phyloP scores from a whole-genome alignment of 257 asterid species.

The Jaltomata sinuosa region DNA sequence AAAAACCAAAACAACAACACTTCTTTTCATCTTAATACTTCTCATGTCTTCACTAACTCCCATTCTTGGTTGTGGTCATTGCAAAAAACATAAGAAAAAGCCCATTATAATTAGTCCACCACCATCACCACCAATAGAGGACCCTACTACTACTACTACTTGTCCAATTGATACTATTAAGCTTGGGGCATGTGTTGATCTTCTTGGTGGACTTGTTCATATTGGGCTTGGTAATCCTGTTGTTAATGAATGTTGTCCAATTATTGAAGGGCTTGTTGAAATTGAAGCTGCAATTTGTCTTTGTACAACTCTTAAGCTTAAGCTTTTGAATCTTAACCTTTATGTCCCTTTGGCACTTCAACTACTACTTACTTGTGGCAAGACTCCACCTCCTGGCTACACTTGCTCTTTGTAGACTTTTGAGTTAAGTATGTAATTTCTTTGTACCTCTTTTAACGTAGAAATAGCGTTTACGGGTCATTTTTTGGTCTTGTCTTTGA shows the following conservation, averaged over 20 bases:
- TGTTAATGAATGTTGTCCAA: conserved; percentile 61
- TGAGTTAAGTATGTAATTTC: background rate
- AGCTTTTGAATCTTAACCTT: conserved; percentile 49
- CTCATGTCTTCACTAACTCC: conserved; percentile 38
- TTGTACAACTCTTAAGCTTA: conserved; percentile 62
- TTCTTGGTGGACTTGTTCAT: conserved; percentile 63
- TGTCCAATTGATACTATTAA: conserved; percentile 74
- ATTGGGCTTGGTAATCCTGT: conserved; percentile 68
- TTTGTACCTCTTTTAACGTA: background rate
- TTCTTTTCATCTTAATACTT: conserved; percentile 46
- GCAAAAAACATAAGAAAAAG: conserved; percentile 19
- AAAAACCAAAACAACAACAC: conserved; percentile 4
- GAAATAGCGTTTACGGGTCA: background rate
- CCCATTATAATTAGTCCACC: conserved; percentile 9
- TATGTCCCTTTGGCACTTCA: conserved; percentile 74
- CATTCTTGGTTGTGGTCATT: conserved; percentile 37
- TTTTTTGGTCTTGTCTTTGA: background rate
- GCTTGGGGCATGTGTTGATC: conserved; percentile 78
- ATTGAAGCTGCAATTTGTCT: conserved; percentile 72
- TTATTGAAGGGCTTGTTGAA: conserved; percentile 57
- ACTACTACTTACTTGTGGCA: conserved; percentile 79
- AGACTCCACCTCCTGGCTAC: conserved; percentile 88
- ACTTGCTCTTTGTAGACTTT: conserved; percentile 54
- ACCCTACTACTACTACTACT: conserved; percentile 7
- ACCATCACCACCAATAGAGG: background rate